Evolutionary conservation across 306 rosid species (phyloP), one percentile per base, ranked within the genome.

Genomic region (Mucuna pruriens): DNA sequence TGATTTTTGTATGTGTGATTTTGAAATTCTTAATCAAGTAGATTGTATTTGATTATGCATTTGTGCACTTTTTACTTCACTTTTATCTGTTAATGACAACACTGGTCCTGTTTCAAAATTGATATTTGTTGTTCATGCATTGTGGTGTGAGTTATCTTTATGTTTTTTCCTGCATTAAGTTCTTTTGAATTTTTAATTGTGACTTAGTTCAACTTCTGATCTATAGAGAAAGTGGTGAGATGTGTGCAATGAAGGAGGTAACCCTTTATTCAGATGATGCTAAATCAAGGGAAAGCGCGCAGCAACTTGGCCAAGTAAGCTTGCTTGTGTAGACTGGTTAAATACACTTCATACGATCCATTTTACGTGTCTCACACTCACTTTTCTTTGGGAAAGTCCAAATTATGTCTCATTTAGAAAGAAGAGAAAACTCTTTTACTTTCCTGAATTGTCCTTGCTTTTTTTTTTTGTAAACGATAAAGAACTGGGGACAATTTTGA

Each of bases 161-260:
- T 64, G 36, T 15, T 45, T 48, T 70, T 36, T 54, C 71, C 60
- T 19, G 34, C 54, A 64, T 73, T n/a, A 69, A 16, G 23, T 67
- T 40, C 25, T 60, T 68, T 81, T 19, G 49, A 65, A 26, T 38
- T 77, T 33, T 57, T 52, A 38, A 80, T 79, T 26, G 79, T 90
- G 63, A 83, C 84, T 78, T 80, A 34, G 11, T 82, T 81, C 40
- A 42, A 44, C 42, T 85, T 88, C 42, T 33, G 13, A 77, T 68
- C 69, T 80, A 58, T 94, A 94, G 98, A 63, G 97, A 92, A 86
- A 92, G 85, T 69, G 98, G 98, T 29, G 98, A 92, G 83, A 91
- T 94, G 98, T 94, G 98, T 84, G 98, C 98, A 66, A 94, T 94
- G 98, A 94, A 94, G 90, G 98, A 94, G 90, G 98, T 94, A 46